Conservation (phyloP, 495 filamentous ascomycete genomes). For the Cetradonia linearis region DNA sequence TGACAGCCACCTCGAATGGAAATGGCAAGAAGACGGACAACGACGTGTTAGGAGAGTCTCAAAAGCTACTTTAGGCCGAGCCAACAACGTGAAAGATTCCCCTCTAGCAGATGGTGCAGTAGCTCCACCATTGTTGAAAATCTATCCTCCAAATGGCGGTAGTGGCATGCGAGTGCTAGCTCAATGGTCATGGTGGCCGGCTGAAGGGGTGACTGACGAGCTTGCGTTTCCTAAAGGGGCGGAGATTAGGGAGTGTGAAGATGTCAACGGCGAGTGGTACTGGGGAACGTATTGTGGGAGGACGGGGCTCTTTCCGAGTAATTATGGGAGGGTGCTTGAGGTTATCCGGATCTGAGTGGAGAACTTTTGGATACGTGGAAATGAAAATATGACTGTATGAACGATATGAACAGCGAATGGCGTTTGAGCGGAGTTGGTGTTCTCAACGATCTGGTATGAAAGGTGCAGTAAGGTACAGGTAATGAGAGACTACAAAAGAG, state of each 20-base stretch:
- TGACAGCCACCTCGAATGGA: conserved; percentile 35
- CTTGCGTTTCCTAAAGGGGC: conserved; percentile 72
- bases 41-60: not conserved
- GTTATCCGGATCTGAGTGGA: conserved; percentile 3
- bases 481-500: too few species aligned
- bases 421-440: not conserved
- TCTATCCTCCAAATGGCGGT: conserved; percentile 63
- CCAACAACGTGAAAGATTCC: not conserved
- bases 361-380: not conserved
- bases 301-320: conserved; percentile 65
- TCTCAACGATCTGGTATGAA: not conserved
- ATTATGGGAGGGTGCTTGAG: conserved; percentile 49
- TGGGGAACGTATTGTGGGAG: conserved; percentile 68
- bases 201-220: conserved; percentile 56
- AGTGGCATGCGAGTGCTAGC: conserved; percentile 52
- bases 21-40: conserved; percentile 41
- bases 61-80: conserved; percentile 14
- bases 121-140: conserved; percentile 18
- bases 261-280: conserved; percentile 81
- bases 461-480: not conserved
- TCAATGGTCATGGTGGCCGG: conserved; percentile 64
- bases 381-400: not conserved
- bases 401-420: not conserved
- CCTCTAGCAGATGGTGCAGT: not conserved
- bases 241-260: conserved; percentile 67